A percentile compares a stretch with the other conserved stretches of the same genome.
phyloP scores from a whole-genome alignment of 1,284 basidiomycete species.

The Laetiporus sulphureus region DNA sequence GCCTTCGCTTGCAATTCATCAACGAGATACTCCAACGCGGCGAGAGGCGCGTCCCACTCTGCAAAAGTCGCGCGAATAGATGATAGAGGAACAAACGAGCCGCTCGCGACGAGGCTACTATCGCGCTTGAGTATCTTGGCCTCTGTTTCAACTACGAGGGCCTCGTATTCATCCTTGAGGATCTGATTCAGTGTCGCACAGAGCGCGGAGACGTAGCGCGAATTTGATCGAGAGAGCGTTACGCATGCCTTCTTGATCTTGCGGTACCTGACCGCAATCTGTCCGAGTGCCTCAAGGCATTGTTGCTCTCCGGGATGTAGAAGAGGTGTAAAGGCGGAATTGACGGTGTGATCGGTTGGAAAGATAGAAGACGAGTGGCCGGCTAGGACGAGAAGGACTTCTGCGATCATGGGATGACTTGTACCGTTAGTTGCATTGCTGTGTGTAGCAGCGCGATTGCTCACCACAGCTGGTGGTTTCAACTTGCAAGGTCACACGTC shows the following conservation, averaged over 20 bases:
- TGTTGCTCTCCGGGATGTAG: conserved; percentile 85
- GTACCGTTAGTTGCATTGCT: conserved; percentile 6
- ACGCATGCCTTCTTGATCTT: conserved; percentile 54
- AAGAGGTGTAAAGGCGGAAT: conserved; percentile 61
- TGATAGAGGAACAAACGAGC: conserved; percentile 79
- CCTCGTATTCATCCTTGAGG: conserved; percentile 73
- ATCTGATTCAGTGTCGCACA: conserved; percentile 67
- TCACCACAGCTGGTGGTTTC: too few relatives aligned
- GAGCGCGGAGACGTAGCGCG: conserved; percentile 72
- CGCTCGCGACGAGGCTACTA: conserved; percentile 59
- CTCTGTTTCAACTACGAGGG: conserved; percentile 75
- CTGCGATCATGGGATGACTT: conserved; percentile 63
- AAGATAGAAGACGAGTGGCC: conserved; percentile 83
- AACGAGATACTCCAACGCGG: conserved; percentile 58
- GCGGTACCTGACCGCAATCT: conserved; percentile 66
- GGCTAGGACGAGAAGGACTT: conserved; percentile 75
- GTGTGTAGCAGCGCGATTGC: too few relatives aligned
- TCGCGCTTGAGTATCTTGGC: conserved; percentile 70
- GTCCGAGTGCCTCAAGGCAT: conserved; percentile 67
- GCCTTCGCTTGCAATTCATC: conserved; percentile 49
- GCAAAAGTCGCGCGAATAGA: conserved; percentile 76
- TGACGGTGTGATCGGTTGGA: conserved; percentile 46
- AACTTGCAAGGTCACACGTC: too few relatives aligned
- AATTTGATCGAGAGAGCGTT: conserved; percentile 49
- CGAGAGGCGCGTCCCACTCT: conserved; percentile 78